These are phyloP conservation scores for Yamadazyma scolyti DNA, from an alignment of 805 yeast species.

Conservation along the genomic window DNA sequence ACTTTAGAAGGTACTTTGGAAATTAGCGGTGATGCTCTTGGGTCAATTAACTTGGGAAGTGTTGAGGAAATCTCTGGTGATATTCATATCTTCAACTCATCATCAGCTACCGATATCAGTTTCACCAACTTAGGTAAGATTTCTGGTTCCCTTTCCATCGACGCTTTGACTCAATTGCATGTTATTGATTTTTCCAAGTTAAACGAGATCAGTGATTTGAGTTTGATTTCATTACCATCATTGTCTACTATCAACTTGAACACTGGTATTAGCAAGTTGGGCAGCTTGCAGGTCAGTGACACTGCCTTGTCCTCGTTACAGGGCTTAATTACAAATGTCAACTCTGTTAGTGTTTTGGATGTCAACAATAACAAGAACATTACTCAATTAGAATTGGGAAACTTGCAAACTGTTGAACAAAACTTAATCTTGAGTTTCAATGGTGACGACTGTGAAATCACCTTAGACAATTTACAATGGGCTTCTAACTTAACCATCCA, in stretches of 20 bases:
- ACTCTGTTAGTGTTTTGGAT: conserved; percentile 30
- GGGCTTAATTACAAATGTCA: conserved; percentile 28
- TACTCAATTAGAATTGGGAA: conserved; percentile 28
- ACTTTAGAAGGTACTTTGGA: conserved; percentile 39
- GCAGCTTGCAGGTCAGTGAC: conserved; percentile 34
- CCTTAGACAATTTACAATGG: conserved; percentile 33
- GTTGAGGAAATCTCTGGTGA: conserved; percentile 29
- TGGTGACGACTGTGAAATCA: conserved; percentile 31
- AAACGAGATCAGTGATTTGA: conserved; percentile 24
- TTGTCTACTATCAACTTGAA: conserved; percentile 35
- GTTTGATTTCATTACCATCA: conserved; percentile 39
- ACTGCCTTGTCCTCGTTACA: conserved; percentile 37
- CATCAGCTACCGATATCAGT: conserved; percentile 31
- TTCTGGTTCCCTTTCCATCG: conserved; percentile 32
- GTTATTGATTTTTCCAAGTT: conserved; percentile 32
- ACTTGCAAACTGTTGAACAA: conserved; percentile 29
- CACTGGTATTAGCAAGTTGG: conserved; percentile 31
- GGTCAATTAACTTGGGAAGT: conserved; percentile 23
- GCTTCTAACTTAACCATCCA: conserved; percentile 44
- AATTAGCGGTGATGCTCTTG: conserved; percentile 31
- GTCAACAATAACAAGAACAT: conserved; percentile 44
- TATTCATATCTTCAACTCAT: conserved; percentile 34
- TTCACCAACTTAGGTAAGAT: conserved; percentile 26
- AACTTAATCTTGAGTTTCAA: conserved; percentile 39
- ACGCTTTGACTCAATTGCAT: conserved; percentile 38